Evolutionary conservation across 2,329 filamentous ascomycete genomes (phyloP).

Genomic region (Arachnomyces sp.): DNA sequence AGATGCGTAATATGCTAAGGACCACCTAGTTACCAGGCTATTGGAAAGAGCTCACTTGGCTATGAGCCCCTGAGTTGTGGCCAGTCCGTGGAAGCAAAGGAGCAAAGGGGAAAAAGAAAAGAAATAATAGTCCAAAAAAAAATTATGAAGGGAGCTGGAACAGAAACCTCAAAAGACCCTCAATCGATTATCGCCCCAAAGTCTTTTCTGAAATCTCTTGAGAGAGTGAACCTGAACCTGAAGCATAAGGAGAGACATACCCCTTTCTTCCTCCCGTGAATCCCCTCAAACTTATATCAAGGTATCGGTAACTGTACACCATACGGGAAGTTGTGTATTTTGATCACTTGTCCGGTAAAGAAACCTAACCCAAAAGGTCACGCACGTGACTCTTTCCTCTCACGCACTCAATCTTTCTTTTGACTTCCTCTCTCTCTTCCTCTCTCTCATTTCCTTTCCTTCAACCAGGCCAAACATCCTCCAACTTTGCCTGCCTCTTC

Average conservation of each 20-base stretch:
- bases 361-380: slow-evolving; percentile 3
- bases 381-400: slow-evolving; percentile 10
- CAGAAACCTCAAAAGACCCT: slow-evolving; percentile 1
- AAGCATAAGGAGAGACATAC: too few relatives aligned
- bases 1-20: too few relatives aligned
- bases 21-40: too few relatives aligned
- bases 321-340: too few relatives aligned
- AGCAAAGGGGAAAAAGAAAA: background rate
- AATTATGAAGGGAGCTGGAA: slow-evolving; percentile 1
- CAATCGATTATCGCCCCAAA: too few relatives aligned
- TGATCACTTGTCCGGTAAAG: too few relatives aligned
- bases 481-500: background rate
- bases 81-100: slow-evolving; percentile 13
- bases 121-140: slow-evolving; percentile 1
- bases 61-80: background rate
- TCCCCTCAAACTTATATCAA: too few relatives aligned
- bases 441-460: slow-evolving; percentile 9
- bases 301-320: too few relatives aligned
- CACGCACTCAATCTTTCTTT: slow-evolving; percentile 2
- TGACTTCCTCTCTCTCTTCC: slow-evolving; percentile 4
- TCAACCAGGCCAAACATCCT: slow-evolving; percentile 1
- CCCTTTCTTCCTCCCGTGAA: too few relatives aligned
- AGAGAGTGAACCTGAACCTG: too few relatives aligned
- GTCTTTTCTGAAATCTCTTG: too few relatives aligned
- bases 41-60: too few relatives aligned